Evolutionary conservation across 2,329 filamentous ascomycete species (phyloP), one percentile per base, ranked within the genome.

Genomic region (Metarhizium guizhouense): DNA sequence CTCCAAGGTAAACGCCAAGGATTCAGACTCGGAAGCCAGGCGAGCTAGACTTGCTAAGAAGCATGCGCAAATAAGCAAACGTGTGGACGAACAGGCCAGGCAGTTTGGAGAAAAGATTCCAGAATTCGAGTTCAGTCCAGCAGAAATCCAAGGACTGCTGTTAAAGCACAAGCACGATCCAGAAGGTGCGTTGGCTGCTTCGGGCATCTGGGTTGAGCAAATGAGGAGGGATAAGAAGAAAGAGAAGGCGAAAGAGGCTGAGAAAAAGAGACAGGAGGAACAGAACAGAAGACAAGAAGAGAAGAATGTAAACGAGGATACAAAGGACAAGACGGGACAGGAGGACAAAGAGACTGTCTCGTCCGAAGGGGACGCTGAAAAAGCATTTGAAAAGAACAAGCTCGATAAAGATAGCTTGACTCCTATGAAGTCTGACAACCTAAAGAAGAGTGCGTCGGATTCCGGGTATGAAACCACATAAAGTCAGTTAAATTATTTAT

Each of bases 131-230:
- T 84, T 84, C 63, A 81, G 77, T 54, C 82, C 81, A 0, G 82
- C 82, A 6, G 81, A 85, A 67, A 74, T 85, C 5, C 82, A 84
- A 64, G 82, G 82, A 5, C 77, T 77, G 55, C 70, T 85, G 51
- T 71, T 85, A 58, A 76, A 75, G 62, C 69, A 83, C 63, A 84
- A 84, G 72, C 74, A 75, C 10, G 68, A 74, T 55, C 76, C 81
- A 0, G 69, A 74, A 40, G 72, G 66, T 0, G 82, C 78, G 0
- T 69, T 84, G 4, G 73, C 69, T 7, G 71, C 68, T 3, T 70
- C 74, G 0, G 75, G 74, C 13, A 69, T 70, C 10, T 85, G 82
- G 76, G 71, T 83, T 0, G 65, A 70, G 30, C 73, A 75, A 56
- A 76, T 74, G 38, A 69, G 78, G 42, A 74, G 73, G 62, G 77